These are phyloP conservation scores for Paecilomyces niveus DNA, from an alignment of 2,329 filamentous ascomycete species.

Conservation along the genomic window DNA sequence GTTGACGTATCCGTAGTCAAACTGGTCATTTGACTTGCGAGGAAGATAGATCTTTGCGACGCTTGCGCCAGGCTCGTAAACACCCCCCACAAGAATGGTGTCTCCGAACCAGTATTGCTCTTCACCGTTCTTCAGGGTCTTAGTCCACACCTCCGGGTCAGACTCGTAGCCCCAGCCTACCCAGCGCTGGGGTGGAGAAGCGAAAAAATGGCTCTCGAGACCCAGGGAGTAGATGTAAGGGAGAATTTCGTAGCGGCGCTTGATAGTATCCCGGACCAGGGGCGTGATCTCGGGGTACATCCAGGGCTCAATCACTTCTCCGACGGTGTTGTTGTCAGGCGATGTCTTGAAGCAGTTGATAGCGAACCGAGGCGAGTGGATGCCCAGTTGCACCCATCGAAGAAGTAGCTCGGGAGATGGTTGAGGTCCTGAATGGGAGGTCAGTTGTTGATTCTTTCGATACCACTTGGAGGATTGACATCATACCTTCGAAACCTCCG, in stretches of 20 bases:
- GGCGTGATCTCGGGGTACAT: conserved; percentile 64
- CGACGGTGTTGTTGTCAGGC: conserved; percentile 56
- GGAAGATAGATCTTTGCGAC: conserved; percentile 58
- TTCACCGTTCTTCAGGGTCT: conserved; percentile 54
- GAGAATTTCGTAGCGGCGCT: conserved; percentile 63
- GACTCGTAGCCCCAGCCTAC: conserved; percentile 65
- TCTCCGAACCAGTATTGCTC: conserved; percentile 69
- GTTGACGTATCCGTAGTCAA: conserved; percentile 55
- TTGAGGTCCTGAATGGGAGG: conserved; percentile 42
- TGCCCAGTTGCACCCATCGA: conserved; percentile 66
- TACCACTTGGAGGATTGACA: not conserved
- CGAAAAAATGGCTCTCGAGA: conserved; percentile 54
- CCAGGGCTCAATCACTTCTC: conserved; percentile 71
- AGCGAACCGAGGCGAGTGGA: conserved; percentile 63
- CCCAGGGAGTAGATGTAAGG: conserved; percentile 64
- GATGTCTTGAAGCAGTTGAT: conserved; percentile 75
- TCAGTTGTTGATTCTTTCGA: not conserved
- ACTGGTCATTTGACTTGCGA: conserved; percentile 29
- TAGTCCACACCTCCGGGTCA: conserved; percentile 60
- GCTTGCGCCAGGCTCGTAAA: conserved; percentile 54
- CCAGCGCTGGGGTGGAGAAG: conserved; percentile 62
- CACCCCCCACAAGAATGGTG: conserved; percentile 57
- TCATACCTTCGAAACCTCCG: conserved; percentile 61
- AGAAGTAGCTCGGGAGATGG: conserved; percentile 63
- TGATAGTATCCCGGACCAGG: conserved; percentile 58